Conservation (phyloP, 2,329 filamentous ascomycete species). For the Metarhizium album region DNA sequence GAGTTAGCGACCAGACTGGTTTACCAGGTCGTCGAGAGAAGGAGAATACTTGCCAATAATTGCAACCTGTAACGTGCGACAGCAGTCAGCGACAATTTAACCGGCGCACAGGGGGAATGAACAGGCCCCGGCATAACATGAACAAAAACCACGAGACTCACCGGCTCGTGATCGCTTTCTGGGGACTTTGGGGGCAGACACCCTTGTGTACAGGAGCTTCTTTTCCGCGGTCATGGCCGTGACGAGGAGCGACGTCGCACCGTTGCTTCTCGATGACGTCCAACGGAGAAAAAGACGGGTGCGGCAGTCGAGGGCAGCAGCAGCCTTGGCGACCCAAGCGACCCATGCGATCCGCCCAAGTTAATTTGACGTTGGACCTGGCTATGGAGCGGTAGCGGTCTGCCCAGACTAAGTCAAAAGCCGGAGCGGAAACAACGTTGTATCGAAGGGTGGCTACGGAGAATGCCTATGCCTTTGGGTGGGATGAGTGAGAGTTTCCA, state of each 20-base stretch:
- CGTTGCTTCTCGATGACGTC: slow-evolving; percentile 10
- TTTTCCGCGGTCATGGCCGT: slow-evolving; percentile 4
- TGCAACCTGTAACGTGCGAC: slow-evolving; percentile 30
- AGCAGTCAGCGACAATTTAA: slow-evolving; percentile 4
- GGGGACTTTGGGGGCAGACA: slow-evolving; percentile 45
- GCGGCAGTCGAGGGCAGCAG: background rate
- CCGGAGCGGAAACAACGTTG: background rate
- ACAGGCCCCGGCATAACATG: background rate
- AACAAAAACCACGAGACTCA: slow-evolving; percentile 25
- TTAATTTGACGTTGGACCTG: background rate
- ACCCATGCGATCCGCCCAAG: background rate
- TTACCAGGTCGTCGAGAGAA: background rate
- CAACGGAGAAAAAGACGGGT: background rate
- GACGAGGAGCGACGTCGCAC: background rate
- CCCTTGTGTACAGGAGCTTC: slow-evolving; percentile 49
- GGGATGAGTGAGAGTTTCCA: background rate
- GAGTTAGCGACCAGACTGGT: slow-evolving; percentile 4
- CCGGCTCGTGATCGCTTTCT: slow-evolving; percentile 50
- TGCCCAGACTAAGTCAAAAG: background rate
- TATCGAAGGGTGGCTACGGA: background rate
- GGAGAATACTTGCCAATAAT: slow-evolving; percentile 34
- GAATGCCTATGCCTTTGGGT: background rate
- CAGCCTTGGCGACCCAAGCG: background rate
- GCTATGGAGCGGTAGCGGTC: background rate
- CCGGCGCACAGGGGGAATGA: background rate